Percentiles rank a stretch among this genome's conserved stretches.
These are phyloP conservation scores for Talaromyces nanjingensis DNA, from an alignment of 495 filamentous ascomycete genomes.

Conservation along the genomic window DNA sequence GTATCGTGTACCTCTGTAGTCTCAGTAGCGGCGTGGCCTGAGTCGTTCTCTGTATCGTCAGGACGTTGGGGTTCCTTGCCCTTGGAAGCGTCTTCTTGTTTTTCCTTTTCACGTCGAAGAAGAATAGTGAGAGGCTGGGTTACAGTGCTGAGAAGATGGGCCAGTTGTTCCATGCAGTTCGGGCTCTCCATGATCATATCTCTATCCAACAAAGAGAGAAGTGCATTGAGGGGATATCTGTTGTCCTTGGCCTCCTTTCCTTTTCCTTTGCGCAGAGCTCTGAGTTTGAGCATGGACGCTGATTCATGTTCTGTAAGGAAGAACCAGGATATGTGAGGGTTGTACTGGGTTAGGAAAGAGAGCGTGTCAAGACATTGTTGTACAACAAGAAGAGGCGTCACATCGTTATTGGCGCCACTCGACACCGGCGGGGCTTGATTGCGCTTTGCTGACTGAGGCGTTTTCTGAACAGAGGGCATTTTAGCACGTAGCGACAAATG, in stretches of 20 bases:
- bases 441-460: conserved; percentile 70
- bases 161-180: conserved; percentile 88
- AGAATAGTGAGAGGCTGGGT: conserved; percentile 79
- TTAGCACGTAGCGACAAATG: conserved; percentile 88
- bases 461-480: conserved; percentile 67
- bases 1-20: conserved; percentile 24
- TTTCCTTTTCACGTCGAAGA: conserved; percentile 77
- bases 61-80: conserved; percentile 38
- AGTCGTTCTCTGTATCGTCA: conserved; percentile 1
- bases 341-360: conserved; percentile 71
- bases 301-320: conserved; percentile 95
- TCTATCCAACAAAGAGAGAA: conserved; percentile 82
- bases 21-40: background rate
- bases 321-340: conserved; percentile 78
- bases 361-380: conserved; percentile 88
- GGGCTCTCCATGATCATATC: conserved; percentile 92
- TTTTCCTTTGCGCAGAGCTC: conserved; percentile 76
- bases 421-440: conserved; percentile 51
- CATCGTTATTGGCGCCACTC: conserved; percentile 57
- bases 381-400: conserved; percentile 88
- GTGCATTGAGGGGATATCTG: conserved; percentile 85
- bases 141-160: conserved; percentile 76
- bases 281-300: conserved; percentile 63
- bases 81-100: conserved; percentile 52
- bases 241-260: conserved; percentile 73